Conservation (phyloP, 108 stramenopile genomes). For the Schizochytrium sp. region DNA sequence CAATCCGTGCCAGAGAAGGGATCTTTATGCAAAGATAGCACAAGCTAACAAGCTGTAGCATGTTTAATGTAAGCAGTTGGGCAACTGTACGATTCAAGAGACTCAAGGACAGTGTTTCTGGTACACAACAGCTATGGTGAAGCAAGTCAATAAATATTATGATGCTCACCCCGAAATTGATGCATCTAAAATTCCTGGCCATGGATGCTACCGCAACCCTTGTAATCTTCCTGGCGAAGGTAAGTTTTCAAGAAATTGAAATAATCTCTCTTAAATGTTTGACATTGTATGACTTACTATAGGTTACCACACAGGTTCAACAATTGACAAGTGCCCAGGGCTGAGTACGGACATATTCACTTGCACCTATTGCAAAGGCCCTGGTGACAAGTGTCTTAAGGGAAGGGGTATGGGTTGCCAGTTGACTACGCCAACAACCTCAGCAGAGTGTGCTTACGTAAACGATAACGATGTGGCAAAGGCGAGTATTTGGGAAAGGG, state of each 20-base stretch:
- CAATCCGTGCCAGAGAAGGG: too few species aligned
- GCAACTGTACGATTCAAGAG: not conserved
- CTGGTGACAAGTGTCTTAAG: constrained; percentile 28
- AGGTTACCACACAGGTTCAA: not conserved
- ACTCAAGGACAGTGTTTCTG: constrained; percentile 35
- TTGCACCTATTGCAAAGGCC: constrained; percentile 46
- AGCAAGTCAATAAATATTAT: not conserved
- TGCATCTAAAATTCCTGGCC: not conserved
- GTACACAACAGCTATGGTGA: not conserved
- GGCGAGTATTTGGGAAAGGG: not conserved
- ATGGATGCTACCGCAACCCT: constrained; percentile 57
- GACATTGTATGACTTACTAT: not conserved
- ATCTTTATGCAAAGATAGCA: too few species aligned
- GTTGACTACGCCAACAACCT: not conserved
- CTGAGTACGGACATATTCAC: constrained; percentile 17
- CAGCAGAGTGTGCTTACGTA: not conserved
- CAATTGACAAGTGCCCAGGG: not conserved
- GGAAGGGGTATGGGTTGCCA: constrained; percentile 37
- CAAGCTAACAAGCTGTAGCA: too few species aligned
- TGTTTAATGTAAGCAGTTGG: not conserved
- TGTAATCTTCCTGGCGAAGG: constrained; percentile 51
- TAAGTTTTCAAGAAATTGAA: not conserved
- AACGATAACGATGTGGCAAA: not conserved
- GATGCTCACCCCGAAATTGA: constrained; percentile 1
- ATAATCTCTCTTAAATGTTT: not conserved